Evolutionary conservation across 2,329 filamentous ascomycete genomes (phyloP).

Genomic region (Pseudocercospora vitis): DNA sequence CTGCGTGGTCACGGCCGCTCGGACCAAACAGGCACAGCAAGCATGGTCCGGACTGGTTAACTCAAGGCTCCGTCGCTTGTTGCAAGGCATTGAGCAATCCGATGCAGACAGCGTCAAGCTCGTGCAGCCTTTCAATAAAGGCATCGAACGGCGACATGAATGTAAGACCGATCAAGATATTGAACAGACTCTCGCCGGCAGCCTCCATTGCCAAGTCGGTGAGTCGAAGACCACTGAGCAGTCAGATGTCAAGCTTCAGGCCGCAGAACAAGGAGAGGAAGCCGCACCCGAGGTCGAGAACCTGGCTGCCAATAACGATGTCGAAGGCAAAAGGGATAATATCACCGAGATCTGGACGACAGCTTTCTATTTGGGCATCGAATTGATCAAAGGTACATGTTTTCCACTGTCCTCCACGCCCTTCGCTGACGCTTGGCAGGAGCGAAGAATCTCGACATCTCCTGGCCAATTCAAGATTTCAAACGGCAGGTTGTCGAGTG

Average conservation of each 20-base stretch:
- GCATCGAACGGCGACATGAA: constrained; percentile 78
- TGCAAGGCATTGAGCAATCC: constrained; percentile 78
- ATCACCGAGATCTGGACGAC: constrained; percentile 72
- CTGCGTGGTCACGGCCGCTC: constrained; percentile 79
- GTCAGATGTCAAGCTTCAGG: constrained; percentile 50
- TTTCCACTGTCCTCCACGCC: not conserved
- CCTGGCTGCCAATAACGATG: constrained; percentile 28
- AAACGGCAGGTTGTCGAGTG: constrained; percentile 76
- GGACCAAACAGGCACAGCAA: constrained; percentile 78
- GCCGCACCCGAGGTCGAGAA: constrained; percentile 39
- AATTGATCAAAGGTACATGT: constrained; percentile 54
- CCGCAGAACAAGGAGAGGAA: constrained; percentile 47
- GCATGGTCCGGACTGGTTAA: constrained; percentile 90
- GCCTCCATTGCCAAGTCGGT: constrained; percentile 60
- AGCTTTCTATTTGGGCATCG: constrained; percentile 90
- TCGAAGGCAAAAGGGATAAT: constrained; percentile 43
- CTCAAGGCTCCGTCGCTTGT: constrained; percentile 85
- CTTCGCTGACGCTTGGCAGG: constrained; percentile 45
- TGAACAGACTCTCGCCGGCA: constrained; percentile 62
- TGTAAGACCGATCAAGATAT: constrained; percentile 64
- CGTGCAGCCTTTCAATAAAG: constrained; percentile 90
- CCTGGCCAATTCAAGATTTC: constrained; percentile 81
- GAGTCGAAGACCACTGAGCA: constrained; percentile 57
- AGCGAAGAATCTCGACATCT: constrained; percentile 71
- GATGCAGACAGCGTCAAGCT: constrained; percentile 67